A percentile compares a stretch with the other conserved stretches of the same genome.
Evolutionary conservation across 2,329 filamentous ascomycete species (phyloP).

Genomic region (Colletotrichum sp.): DNA sequence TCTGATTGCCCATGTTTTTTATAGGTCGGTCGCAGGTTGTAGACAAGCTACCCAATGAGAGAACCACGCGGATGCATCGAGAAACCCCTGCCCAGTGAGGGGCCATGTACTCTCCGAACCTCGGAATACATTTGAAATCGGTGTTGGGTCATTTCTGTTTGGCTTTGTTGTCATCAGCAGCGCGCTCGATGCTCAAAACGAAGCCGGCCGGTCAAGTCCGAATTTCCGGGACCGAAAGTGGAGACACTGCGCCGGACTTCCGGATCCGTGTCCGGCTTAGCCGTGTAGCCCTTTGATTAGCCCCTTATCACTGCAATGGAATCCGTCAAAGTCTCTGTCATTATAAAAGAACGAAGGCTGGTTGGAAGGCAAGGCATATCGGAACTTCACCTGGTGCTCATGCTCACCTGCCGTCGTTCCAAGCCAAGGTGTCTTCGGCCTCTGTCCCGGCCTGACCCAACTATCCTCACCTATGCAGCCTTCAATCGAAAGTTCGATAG

Average conservation of each 20-base stretch:
- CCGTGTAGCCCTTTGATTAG: accelerated
- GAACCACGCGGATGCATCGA: background rate
- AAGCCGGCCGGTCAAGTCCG: background rate
- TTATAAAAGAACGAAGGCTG: accelerated
- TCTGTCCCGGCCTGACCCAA: background rate
- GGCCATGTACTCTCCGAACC: accelerated
- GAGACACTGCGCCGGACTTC: background rate
- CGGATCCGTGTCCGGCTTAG: background rate
- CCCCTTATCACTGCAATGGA: background rate
- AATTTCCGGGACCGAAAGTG: background rate
- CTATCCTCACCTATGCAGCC: background rate
- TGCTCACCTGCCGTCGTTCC: background rate
- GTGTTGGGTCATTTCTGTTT: accelerated
- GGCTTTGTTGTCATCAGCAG: accelerated
- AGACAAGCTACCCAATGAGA: accelerated
- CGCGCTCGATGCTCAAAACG: accelerated
- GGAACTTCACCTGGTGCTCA: accelerated
- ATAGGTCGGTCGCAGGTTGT: accelerated
- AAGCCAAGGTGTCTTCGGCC: background rate
- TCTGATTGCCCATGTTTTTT: accelerated
- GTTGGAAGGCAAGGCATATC: too few relatives aligned
- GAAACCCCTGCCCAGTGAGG: accelerated
- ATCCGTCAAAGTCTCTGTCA: too few relatives aligned
- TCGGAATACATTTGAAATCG: accelerated
- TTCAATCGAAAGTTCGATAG: background rate